Conservation (phyloP, 2,329 filamentous ascomycete species). For the Penicillium sp. region DNA sequence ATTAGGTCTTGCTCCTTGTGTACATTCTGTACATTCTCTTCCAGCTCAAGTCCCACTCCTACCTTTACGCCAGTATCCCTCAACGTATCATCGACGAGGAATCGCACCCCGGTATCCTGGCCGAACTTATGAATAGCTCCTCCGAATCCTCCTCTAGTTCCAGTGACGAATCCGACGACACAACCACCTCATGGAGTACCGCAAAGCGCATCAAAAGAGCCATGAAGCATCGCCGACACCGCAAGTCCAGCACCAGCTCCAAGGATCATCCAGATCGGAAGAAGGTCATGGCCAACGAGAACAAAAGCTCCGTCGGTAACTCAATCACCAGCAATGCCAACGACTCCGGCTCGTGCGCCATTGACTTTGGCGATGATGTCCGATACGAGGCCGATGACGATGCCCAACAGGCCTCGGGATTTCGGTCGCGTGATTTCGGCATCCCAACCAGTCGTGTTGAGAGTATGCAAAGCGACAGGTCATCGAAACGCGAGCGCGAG, state of each 20-base stretch:
- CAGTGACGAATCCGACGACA: slow-evolving; percentile 62
- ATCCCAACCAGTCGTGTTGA: slow-evolving; percentile 8
- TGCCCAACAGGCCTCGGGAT: slow-evolving; percentile 14
- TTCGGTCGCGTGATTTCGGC: slow-evolving; percentile 31
- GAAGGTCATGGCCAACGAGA: slow-evolving; percentile 19
- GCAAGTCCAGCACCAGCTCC: slow-evolving; percentile 72
- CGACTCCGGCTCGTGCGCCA: slow-evolving; percentile 19
- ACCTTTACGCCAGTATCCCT: slow-evolving; percentile 87
- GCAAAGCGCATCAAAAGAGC: slow-evolving; percentile 70
- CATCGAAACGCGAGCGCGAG: slow-evolving; percentile 18
- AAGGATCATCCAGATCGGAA: slow-evolving; percentile 41
- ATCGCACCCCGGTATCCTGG: slow-evolving; percentile 75
- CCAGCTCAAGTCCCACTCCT: slow-evolving; percentile 85
- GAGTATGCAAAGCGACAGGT: slow-evolving; percentile 13
- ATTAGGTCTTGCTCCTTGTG: slow-evolving; percentile 67
- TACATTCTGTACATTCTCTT: slow-evolving; percentile 82
- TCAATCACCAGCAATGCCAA: slow-evolving; percentile 21
- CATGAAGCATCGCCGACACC: slow-evolving; percentile 63
- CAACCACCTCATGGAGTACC: slow-evolving; percentile 64
- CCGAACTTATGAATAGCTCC: slow-evolving; percentile 65
- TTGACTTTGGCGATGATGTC: slow-evolving; percentile 27
- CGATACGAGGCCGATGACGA: slow-evolving; percentile 29
- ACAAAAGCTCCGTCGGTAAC: slow-evolving; percentile 20
- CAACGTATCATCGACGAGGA: slow-evolving; percentile 92
- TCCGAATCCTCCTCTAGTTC: slow-evolving; percentile 48